phyloP scores from a whole-genome alignment of 1,139 yeast genomes.

The Kodamaea suecica region DNA sequence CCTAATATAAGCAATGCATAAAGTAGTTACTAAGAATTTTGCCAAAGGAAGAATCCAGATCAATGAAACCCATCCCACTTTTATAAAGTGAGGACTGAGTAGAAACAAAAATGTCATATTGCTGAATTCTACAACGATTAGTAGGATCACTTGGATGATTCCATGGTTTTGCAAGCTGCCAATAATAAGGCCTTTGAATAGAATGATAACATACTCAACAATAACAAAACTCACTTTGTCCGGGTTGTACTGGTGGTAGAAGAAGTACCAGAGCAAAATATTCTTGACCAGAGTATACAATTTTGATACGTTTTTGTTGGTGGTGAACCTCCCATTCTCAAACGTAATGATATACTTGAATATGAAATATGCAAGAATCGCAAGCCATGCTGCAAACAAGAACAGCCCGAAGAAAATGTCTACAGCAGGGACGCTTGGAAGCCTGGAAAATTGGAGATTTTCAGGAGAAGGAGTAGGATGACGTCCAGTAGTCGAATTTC shows the following conservation, averaged over 20 bases:
- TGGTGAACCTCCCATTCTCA: constrained; percentile 14
- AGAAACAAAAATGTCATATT: constrained; percentile 30
- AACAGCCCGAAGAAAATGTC: constrained; percentile 29
- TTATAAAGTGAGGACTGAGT: constrained; percentile 41
- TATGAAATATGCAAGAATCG: constrained; percentile 29
- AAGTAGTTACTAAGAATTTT: constrained; percentile 33
- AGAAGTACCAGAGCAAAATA: constrained; percentile 46
- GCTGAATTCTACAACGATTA: constrained; percentile 35
- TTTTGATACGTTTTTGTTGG: constrained; percentile 26
- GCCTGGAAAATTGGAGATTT: not conserved
- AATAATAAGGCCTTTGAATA: constrained; percentile 38
- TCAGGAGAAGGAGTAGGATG: not conserved
- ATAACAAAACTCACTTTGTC: constrained; percentile 36
- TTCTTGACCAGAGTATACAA: constrained; percentile 48
- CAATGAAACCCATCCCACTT: constrained; percentile 37
- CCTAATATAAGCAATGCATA: constrained; percentile 42
- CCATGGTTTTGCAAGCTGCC: constrained; percentile 46
- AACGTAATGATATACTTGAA: constrained; percentile 28
- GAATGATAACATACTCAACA: constrained; percentile 29
- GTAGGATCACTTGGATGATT: constrained; percentile 39
- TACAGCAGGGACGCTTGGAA: constrained; percentile 2
- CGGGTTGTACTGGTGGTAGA: constrained; percentile 46
- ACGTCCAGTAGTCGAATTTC: not conserved
- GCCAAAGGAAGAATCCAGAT: constrained; percentile 38
- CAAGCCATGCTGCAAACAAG: constrained; percentile 34